Evolutionary conservation across 257 asterid genomes (phyloP), one percentile per base, ranked within the genome.

Genomic region (Salvia miltiorrhiza): DNA sequence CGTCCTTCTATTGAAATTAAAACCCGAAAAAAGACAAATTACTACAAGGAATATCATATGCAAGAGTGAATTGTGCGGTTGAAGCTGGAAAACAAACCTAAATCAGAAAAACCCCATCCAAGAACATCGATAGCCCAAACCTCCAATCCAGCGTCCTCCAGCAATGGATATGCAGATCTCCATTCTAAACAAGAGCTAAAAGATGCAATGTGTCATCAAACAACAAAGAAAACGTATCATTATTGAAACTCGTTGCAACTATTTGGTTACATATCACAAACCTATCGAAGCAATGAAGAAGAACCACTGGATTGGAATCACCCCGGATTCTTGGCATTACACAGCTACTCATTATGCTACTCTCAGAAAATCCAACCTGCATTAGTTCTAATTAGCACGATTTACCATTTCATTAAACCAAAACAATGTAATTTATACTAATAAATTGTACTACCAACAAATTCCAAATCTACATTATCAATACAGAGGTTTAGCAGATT

Each of bases 231-330:
- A 50, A 48, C 3, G 7, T 9, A 21, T 30, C n/a, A 28, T 11
- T n/a, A 9, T 17, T 10, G 7, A 67, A 53, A 49, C 50, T 20
- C 39, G 10, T 60, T 14, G 63, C 39, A 67, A 40, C 26, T 26
- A 30, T 23, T 21, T 8, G 13, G 61, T 41, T 56, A 45, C 39
- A 35, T 8, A 1, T 14, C 0, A 13, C 9, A 41, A 43, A 78
- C 97, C 97, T 90, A 74, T 90, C 97, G 63, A 90, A 90, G 47
- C 95, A 77, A 76, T 90, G 97, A 57, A 90, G 96, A 72, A 90
- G 96, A 60, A 91, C 95, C n/a, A 91, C 82, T 0, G 96, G 97
- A 73, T 76, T 80, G 71, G 82, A 69, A 55, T 77, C 86, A 3
- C 66, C 41, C 30, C 72, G 81, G 44, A 53, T 30, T 47, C 2